Evolutionary conservation across 495 filamentous ascomycete species (phyloP).

Genomic region (Tuber borchii): DNA sequence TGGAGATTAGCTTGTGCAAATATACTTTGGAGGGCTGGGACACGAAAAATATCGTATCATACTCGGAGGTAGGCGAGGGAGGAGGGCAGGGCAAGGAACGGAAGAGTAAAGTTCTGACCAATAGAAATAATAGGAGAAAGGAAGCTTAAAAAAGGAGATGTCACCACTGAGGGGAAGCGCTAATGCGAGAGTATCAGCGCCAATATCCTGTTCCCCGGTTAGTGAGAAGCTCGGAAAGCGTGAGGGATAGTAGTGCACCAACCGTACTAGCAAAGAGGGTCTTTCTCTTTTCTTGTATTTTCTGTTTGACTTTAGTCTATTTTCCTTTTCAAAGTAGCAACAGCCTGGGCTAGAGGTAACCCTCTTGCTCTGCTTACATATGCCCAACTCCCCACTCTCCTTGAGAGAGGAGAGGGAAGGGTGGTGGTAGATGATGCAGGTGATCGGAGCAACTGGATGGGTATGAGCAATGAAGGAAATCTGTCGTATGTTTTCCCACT

Average conservation of each 20-base stretch:
- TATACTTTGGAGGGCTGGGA: neutral
- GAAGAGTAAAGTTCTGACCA: neutral
- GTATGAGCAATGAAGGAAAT: neutral
- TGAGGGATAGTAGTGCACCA: constrained; percentile 28
- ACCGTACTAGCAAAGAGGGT: neutral
- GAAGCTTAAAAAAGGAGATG: neutral
- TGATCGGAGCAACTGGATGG: neutral
- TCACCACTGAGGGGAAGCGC: constrained; percentile 15
- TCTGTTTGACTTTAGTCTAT: neutral
- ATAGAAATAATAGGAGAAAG: neutral
- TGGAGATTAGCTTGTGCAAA: neutral
- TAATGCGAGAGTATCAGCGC: constrained; percentile 14
- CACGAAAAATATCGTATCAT: neutral
- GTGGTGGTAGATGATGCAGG: neutral
- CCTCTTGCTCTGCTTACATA: neutral
- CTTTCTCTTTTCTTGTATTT: constrained; percentile 1
- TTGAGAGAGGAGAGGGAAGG: neutral
- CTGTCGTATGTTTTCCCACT: neutral
- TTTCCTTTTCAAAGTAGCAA: neutral
- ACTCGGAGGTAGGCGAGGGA: neutral
- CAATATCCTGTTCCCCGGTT: constrained; percentile 31
- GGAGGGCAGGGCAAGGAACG: neutral
- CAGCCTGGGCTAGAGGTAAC: neutral
- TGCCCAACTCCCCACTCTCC: neutral
- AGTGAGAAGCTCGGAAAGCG: constrained; percentile 19